A percentile compares a stretch with the other conserved stretches of the same genome.
phyloP scores from a whole-genome alignment of 2,329 filamentous ascomycete species.

The Chrysoporthe deuterocubensis region DNA sequence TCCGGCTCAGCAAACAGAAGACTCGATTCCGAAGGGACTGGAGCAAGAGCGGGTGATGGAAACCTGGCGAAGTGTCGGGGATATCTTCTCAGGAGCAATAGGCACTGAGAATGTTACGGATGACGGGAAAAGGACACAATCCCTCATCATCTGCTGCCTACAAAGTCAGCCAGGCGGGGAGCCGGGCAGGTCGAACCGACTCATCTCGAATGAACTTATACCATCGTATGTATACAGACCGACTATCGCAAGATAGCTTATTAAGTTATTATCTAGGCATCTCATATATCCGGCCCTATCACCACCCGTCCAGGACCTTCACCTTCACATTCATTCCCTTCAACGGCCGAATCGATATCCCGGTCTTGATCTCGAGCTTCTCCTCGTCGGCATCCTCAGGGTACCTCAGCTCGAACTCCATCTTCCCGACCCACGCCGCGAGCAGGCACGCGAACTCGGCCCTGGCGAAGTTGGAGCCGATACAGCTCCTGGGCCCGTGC shows the following conservation, averaged over 20 bases:
- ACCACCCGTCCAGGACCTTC: conserved; percentile 71
- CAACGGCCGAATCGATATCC: conserved; percentile 73
- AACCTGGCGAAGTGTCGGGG: too few species aligned
- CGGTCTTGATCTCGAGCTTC: conserved; percentile 68
- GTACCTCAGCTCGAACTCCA: conserved; percentile 64
- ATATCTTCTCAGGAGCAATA: too few species aligned
- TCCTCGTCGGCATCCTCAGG: conserved; percentile 67
- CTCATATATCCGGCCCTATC: conserved; percentile 25
- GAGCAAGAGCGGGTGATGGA: too few species aligned
- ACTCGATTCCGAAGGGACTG: too few species aligned
- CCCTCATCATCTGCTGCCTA: not conserved
- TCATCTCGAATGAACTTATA: not conserved
- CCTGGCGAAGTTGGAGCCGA: conserved; percentile 79
- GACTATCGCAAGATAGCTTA: too few species aligned
- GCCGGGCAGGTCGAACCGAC: not conserved
- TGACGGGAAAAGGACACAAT: not conserved
- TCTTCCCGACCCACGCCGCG: conserved; percentile 76
- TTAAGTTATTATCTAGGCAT: not conserved
- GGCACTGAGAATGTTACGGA: not conserved
- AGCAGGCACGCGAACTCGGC: conserved; percentile 85
- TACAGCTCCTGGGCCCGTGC: conserved; percentile 85
- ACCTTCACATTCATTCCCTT: conserved; percentile 73
- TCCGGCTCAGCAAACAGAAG: too few species aligned
- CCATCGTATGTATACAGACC: not conserved
- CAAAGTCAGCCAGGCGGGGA: not conserved